Conservation (phyloP, 768 basidiomycete species). For the Pholiota molesta region DNA sequence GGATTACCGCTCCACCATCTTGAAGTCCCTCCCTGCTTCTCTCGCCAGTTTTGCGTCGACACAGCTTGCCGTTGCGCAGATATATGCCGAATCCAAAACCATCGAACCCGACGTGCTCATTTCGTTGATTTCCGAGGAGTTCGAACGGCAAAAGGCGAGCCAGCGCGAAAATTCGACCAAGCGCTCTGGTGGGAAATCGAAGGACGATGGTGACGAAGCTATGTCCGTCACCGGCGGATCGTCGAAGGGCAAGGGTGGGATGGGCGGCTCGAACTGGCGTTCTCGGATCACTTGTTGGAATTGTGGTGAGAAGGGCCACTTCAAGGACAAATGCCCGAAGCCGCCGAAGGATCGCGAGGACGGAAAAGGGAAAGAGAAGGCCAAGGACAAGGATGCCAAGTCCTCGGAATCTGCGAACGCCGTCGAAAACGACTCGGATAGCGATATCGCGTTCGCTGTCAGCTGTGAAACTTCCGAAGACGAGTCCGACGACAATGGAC, state of each 20-base stretch:
- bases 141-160: constrained; percentile 18
- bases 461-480: too few species aligned
- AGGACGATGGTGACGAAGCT: constrained; percentile 23
- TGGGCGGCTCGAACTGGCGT: constrained; percentile 5
- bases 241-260: neutral
- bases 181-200: constrained; percentile 4
- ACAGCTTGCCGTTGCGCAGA: constrained; percentile 22
- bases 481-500: too few species aligned
- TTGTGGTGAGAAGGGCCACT: constrained; percentile 23
- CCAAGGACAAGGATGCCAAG: constrained; percentile 6
- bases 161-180: too few species aligned
- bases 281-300: constrained; percentile 27
- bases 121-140: constrained; percentile 32
- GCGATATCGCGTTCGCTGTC: neutral
- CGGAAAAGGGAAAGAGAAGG: constrained; percentile 14
- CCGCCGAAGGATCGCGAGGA: neutral
- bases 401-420: neutral
- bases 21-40: constrained; percentile 31
- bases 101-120: constrained; percentile 27
- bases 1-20: constrained; percentile 35
- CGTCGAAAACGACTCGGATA: constrained; percentile 14
- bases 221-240: constrained; percentile 11
- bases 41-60: constrained; percentile 31
- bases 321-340: constrained; percentile 22
- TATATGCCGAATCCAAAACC: constrained; percentile 10